Evolutionary conservation across 1,284 basidiomycete genomes (phyloP), one percentile per base, ranked within the genome.

Genomic region (Blastosporella zonata): DNA sequence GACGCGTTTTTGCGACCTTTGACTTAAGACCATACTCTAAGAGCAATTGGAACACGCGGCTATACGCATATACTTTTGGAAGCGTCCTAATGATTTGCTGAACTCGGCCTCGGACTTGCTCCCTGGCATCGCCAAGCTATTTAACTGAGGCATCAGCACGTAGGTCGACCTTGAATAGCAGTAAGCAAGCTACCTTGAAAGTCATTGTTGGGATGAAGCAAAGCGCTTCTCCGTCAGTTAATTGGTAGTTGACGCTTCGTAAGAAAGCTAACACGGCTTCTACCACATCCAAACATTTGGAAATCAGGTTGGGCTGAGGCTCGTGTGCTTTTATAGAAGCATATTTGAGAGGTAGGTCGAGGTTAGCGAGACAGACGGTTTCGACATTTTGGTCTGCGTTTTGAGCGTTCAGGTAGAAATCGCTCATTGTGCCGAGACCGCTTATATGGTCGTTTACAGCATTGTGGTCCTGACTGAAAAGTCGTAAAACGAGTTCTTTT

Each of bases 391-490:
- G 81, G 36, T 87, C 81, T 10, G 81, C 81, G 37, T 75, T 73
- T 43, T 76, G 67, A 28, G 79, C 74, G 51, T 71, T 69, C 51
- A 77, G 69, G 71, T 87, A 93, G 63, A 93, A 85, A 23, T 95
- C 87, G 54, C 84, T 76, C 37, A 96, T 74, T 43, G 76, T 75
- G 1, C 78, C 74, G 44, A 99, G 70, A 0, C 89, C 97, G 20
- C 79, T 74, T 50, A 97, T 79, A 60, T 90, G 88, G 64, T 99
- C 97, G 61, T 94, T 95, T 57, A 99, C 88, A 1, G 94, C 92
- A 57, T 90, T 91, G 67, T 99, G 96, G 62, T 97, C 96, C 56
- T 90, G 92, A 63, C 94, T 97, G 73, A 99, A 99, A 37, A 99
- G 75, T 29, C 83, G 81, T 4, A 78, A 70, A n/a, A 89, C 66